phyloP scores from a whole-genome alignment of 1,284 basidiomycete species.

The Rhodotorula sp. region DNA sequence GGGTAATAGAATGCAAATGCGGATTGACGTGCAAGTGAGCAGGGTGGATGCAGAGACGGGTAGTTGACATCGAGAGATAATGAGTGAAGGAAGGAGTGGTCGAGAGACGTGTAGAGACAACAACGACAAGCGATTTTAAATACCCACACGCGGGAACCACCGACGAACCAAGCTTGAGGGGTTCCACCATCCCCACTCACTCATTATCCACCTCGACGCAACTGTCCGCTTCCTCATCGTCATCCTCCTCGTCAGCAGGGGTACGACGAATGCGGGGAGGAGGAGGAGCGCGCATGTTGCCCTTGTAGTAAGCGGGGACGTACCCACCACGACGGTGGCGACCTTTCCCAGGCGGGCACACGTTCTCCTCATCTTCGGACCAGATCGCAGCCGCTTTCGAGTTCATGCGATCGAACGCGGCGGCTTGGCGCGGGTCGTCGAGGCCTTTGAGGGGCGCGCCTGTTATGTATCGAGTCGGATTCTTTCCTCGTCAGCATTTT shows the following conservation, averaged over 20 bases:
- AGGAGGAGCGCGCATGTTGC: neutral
- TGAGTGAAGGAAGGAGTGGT: neutral
- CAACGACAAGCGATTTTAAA: neutral
- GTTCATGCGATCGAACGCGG: neutral
- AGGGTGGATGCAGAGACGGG: neutral
- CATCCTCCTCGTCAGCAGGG: neutral
- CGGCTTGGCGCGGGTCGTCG: neutral
- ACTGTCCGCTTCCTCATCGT: too few species aligned
- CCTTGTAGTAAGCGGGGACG: neutral
- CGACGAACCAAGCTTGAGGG: neutral
- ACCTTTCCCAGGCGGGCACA: neutral
- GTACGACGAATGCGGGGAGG: neutral
- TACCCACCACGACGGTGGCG: neutral
- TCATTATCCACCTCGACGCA: too few species aligned
- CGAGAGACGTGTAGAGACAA: neutral
- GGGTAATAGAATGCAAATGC: too few species aligned
- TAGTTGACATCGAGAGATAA: neutral
- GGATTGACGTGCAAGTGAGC: neutral
- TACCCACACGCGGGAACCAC: neutral
- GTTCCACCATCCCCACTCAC: too few species aligned
- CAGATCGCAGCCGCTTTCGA: neutral
- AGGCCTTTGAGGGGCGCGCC: conserved; percentile 2
- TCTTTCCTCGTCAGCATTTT: neutral
- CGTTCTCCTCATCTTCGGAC: conserved; percentile 1
- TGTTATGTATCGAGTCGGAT: neutral